Conservation (phyloP, 169 alveolate species). For the Eimeria mitis region DNA sequence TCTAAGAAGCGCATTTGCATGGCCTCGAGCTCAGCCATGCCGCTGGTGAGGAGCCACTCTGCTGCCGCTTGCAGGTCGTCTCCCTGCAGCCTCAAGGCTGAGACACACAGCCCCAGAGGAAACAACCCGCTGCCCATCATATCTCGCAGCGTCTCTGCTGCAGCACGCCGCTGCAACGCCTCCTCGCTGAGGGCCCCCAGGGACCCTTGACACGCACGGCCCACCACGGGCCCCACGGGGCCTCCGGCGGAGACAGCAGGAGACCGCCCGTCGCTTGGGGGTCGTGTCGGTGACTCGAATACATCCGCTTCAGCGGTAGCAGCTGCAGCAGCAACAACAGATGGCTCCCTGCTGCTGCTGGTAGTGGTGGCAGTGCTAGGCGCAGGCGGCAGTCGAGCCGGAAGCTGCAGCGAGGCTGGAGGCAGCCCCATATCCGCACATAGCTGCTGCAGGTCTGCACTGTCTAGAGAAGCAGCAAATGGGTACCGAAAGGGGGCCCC, state of each 20-base stretch:
- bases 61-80: slow-evolving; percentile 85
- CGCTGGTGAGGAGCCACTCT: slow-evolving; percentile 84
- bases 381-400: background rate
- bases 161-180: slow-evolving; percentile 84
- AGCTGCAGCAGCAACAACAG: background rate
- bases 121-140: slow-evolving; percentile 83
- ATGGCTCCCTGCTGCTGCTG: background rate
- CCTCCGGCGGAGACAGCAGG: background rate
- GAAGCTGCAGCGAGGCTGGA: background rate
- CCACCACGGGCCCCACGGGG: slow-evolving; percentile 6
- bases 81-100: slow-evolving; percentile 81
- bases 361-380: background rate
- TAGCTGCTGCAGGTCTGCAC: slow-evolving; percentile 76
- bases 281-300: background rate
- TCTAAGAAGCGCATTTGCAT: slow-evolving; percentile 68
- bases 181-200: slow-evolving; percentile 59
- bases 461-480: slow-evolving; percentile 30
- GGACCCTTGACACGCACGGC: background rate
- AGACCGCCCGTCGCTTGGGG: background rate
- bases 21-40: slow-evolving; percentile 76
- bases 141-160: slow-evolving; percentile 83
- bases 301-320: background rate
- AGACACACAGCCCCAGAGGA: slow-evolving; percentile 82
- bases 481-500: slow-evolving; percentile 73
- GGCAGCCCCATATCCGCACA: slow-evolving; percentile 36